Conservation (phyloP, 225 moss, liverwort and hornwort genomes). For the Rhytidiadelphus loreus region DNA sequence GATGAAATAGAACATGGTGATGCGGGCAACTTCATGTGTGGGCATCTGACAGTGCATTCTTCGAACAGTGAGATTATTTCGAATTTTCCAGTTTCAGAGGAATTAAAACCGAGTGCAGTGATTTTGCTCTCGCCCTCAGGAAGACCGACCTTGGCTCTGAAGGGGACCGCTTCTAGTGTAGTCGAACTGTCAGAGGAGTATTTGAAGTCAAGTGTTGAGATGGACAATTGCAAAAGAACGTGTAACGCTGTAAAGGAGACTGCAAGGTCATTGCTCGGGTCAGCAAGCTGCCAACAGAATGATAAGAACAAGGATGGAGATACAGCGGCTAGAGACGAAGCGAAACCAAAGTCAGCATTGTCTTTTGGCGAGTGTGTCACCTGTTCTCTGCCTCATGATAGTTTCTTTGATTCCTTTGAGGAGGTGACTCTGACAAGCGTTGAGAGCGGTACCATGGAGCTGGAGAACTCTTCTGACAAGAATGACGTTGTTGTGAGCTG, state of each 20-base stretch:
- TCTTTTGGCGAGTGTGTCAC: constrained; percentile 44
- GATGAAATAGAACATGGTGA: constrained; percentile 6
- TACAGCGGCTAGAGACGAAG: not conserved
- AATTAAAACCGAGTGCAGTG: not conserved
- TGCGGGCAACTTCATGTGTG: not conserved
- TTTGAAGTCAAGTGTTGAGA: constrained; percentile 9
- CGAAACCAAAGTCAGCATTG: constrained; percentile 6
- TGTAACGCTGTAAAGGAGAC: not conserved
- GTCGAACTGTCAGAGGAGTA: constrained; percentile 11
- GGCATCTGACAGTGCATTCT: not conserved
- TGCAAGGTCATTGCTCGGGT: not conserved
- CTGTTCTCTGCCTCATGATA: constrained; percentile 42
- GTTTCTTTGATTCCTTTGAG: constrained; percentile 53
- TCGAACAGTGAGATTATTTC: constrained; percentile 2
- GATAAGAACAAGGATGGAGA: not conserved
- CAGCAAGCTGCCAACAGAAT: not conserved
- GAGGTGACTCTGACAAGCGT: constrained; percentile 12
- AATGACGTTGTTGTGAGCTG: constrained; percentile 1
- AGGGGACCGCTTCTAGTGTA: not conserved
- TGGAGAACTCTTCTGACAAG: constrained; percentile 10
- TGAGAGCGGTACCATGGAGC: constrained; percentile 6
- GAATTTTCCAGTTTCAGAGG: not conserved
- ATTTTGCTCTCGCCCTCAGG: constrained; percentile 7
- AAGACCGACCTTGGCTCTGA: not conserved
- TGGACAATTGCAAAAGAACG: constrained; percentile 7